Percentiles rank a stretch among this genome's conserved stretches.
Evolutionary conservation across 441 rosid genomes (phyloP).

Genomic region (Codiaeum variegatum): DNA sequence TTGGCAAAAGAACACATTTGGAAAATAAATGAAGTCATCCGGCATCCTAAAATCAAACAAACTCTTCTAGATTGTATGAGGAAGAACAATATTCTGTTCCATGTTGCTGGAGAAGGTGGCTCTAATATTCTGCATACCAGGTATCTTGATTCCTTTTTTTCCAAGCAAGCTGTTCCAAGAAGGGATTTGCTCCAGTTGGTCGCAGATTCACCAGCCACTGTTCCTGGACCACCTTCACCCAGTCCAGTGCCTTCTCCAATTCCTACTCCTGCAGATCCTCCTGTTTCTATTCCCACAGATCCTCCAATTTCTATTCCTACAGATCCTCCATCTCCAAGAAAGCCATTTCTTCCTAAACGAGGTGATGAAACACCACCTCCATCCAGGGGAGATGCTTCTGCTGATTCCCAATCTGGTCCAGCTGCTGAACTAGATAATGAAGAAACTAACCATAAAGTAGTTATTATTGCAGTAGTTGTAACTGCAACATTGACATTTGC

Average conservation of each 20-base stretch:
- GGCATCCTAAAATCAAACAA: constrained; percentile 42
- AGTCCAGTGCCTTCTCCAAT: constrained; percentile 17
- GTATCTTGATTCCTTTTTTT: constrained; percentile 32
- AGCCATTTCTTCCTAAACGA: constrained; percentile 32
- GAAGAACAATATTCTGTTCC: constrained; percentile 38
- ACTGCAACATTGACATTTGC: constrained; percentile 68
- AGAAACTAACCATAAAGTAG: constrained; percentile 29
- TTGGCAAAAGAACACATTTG: constrained; percentile 33
- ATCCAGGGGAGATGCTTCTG: constrained; percentile 21
- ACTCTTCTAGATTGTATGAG: constrained; percentile 55
- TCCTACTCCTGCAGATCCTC: not conserved
- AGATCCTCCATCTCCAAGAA: constrained; percentile 27
- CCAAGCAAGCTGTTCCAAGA: constrained; percentile 30
- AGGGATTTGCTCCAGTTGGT: constrained; percentile 44
- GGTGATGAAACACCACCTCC: constrained; percentile 25
- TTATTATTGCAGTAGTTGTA: constrained; percentile 64
- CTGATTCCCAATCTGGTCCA: constrained; percentile 28
- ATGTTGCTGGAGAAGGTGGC: constrained; percentile 38
- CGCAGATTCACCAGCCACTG: constrained; percentile 22
- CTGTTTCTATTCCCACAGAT: not conserved
- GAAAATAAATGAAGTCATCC: constrained; percentile 33
- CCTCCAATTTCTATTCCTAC: constrained; percentile 23
- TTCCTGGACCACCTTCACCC: constrained; percentile 19
- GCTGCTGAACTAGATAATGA: constrained; percentile 19
- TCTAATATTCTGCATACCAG: constrained; percentile 29